These are phyloP conservation scores for Kodamaea leandrae DNA, from an alignment of 805 yeast genomes.

Conservation along the genomic window DNA sequence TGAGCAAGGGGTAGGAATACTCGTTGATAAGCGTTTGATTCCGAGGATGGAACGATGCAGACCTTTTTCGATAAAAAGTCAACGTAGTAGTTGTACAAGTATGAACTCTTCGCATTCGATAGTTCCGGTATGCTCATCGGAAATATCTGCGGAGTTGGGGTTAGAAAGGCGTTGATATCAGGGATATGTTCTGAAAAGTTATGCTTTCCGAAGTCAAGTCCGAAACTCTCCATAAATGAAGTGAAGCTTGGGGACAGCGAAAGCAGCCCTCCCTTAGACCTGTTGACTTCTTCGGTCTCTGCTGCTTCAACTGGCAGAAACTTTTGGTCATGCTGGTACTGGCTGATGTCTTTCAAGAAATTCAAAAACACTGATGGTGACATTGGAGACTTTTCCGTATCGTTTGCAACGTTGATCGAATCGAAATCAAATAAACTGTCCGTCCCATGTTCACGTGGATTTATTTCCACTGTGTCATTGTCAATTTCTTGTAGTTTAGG, in stretches of 20 bases:
- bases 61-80: conserved; percentile 42
- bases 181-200: conserved; percentile 1
- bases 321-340: conserved; percentile 5
- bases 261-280: no score
- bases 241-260: conserved; percentile 1
- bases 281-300: no score
- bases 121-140: conserved; percentile 22
- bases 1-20: conserved; percentile 58
- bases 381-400: not conserved
- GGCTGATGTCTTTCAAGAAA: conserved; percentile 23
- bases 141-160: conserved; percentile 3
- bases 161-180: conserved; percentile 1
- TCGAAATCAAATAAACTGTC: no score
- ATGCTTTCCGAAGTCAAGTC: not conserved
- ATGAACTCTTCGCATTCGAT: conserved; percentile 17
- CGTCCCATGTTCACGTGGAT: no score
- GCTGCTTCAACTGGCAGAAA: no score
- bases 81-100: conserved; percentile 49
- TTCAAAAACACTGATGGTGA: conserved; percentile 25
- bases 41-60: conserved; percentile 46
- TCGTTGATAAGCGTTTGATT: conserved; percentile 49
- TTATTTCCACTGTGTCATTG: no score
- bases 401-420: no score
- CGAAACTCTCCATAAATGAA: conserved; percentile 3
- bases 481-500: no score